These are phyloP conservation scores for Colletotrichum limetticola DNA, from an alignment of 2,329 filamentous ascomycete species.

Conservation along the genomic window DNA sequence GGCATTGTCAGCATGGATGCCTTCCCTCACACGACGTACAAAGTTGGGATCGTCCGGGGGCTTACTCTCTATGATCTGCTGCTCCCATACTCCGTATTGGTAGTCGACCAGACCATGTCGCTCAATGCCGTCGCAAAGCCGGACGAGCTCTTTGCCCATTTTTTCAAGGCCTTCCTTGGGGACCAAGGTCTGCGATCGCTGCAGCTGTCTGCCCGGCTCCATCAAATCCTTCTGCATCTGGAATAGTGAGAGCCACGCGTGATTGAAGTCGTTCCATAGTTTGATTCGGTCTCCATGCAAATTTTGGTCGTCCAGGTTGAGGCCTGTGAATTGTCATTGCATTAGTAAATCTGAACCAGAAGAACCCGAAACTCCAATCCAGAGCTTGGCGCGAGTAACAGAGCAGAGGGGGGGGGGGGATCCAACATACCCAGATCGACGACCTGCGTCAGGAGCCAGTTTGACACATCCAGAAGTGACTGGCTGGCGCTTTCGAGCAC, in stretches of 20 bases:
- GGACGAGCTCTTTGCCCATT: slow-evolving; percentile 84
- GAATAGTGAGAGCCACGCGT: slow-evolving; percentile 86
- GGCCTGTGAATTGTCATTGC: slow-evolving; percentile 64
- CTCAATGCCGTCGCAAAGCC: slow-evolving; percentile 87
- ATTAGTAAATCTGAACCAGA: background rate
- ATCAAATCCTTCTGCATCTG: slow-evolving; percentile 86
- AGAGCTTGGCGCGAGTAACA: background rate
- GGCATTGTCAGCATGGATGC: slow-evolving; percentile 12
- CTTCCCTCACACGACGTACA: background rate
- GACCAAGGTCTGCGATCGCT: slow-evolving; percentile 72
- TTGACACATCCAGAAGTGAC: slow-evolving; percentile 62
- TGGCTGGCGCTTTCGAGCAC: slow-evolving; percentile 62
- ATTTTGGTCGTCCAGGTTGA: slow-evolving; percentile 83
- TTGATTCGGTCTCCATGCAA: slow-evolving; percentile 81
- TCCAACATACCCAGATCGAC: slow-evolving; percentile 61
- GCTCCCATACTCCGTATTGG: slow-evolving; percentile 96
- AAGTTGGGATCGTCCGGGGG: slow-evolving; percentile 36
- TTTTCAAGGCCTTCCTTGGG: slow-evolving; percentile 75
- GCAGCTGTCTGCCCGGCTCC: slow-evolving; percentile 65
- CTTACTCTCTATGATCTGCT: slow-evolving; percentile 87
- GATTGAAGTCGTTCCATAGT: slow-evolving; percentile 95
- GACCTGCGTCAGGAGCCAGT: slow-evolving; percentile 67
- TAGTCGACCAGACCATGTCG: slow-evolving; percentile 96
- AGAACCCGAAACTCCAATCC: background rate
- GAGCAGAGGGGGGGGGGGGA: background rate